A percentile compares a stretch with the other conserved stretches of the same genome.
phyloP scores from a whole-genome alignment of 2,329 filamentous ascomycete species.

The Penicillium psychrosexuale region DNA sequence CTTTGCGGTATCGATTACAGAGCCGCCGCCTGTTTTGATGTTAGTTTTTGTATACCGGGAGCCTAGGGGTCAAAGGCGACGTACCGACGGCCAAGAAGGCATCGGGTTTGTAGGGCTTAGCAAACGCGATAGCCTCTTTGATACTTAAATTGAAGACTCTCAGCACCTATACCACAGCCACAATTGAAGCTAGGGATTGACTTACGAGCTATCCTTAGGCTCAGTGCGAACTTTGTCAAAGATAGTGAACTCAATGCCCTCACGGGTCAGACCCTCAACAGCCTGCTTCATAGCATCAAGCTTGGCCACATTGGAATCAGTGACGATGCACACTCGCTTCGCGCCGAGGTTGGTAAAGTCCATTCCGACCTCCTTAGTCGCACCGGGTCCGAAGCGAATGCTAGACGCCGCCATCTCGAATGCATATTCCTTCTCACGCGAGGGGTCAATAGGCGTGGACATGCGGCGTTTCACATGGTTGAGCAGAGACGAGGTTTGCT shows the following conservation, averaged over 20 bases:
- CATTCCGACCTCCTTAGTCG: constrained; percentile 96
- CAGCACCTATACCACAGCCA: constrained; percentile 44
- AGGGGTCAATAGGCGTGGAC: constrained; percentile 72
- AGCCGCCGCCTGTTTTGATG: constrained; percentile 60
- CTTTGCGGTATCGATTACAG: constrained; percentile 97
- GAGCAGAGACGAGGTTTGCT: constrained; percentile 42
- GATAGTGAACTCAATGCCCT: constrained; percentile 77
- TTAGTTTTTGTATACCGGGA: constrained; percentile 3
- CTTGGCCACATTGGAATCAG: constrained; percentile 75
- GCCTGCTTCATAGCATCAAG: constrained; percentile 89
- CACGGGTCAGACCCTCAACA: constrained; percentile 70
- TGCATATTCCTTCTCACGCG: constrained; percentile 86
- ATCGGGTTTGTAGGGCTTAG: constrained; percentile 75
- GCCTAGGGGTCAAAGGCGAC: constrained; percentile 8
- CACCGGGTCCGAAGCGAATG: constrained; percentile 89
- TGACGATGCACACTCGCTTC: constrained; percentile 86
- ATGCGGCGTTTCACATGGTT: constrained; percentile 59
- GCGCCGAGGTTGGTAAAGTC: constrained; percentile 89
- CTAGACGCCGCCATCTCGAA: constrained; percentile 98
- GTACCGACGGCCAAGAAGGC: constrained; percentile 84
- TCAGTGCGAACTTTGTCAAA: constrained; percentile 80
- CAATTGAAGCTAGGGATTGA: constrained; percentile 13
- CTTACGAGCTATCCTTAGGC: constrained; percentile 88
- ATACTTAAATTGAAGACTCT: constrained; percentile 42
- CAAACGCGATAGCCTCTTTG: constrained; percentile 83